These are phyloP conservation scores for Lactuca sativa DNA, from an alignment of 129 eudicot genomes.

Conservation along the genomic window DNA sequence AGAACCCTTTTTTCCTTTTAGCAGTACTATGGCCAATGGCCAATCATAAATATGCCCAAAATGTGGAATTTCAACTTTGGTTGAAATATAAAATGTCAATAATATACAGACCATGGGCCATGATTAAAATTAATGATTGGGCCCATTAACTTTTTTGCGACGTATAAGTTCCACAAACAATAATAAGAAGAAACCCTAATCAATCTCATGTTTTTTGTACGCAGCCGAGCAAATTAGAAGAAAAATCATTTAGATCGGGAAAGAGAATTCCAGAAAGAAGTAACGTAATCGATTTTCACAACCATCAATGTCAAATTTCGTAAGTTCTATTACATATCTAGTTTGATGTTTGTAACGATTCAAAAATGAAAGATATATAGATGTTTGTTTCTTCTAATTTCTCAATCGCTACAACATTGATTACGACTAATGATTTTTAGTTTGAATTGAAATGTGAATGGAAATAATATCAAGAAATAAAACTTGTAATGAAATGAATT, in stretches of 20 bases:
- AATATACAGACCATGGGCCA: too few species aligned
- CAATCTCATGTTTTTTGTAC: neutral
- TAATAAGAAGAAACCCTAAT: neutral
- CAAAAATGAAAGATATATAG: neutral
- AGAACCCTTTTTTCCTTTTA: too few species aligned
- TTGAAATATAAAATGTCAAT: too few species aligned
- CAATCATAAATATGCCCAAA: too few species aligned
- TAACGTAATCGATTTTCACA: too few species aligned
- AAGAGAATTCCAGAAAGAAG: neutral
- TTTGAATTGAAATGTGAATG: neutral
- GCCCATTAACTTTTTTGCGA: too few species aligned
- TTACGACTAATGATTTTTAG: neutral
- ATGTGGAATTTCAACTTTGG: too few species aligned
- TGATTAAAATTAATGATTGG: too few species aligned
- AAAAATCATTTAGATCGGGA: neutral
- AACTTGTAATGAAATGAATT: neutral
- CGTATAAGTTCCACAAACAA: too few species aligned
- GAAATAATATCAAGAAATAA: neutral
- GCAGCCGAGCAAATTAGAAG: neutral
- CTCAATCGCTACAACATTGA: too few species aligned
- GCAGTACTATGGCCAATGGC: too few species aligned
- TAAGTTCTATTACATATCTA: neutral
- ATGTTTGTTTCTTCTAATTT: too few species aligned
- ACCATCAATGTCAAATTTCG: neutral
- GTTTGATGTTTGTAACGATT: neutral